A percentile compares a stretch with the other conserved stretches of the same genome.
Evolutionary conservation across 2,329 filamentous ascomycete species (phyloP).

Genomic region (Aspergillus vadensis): DNA sequence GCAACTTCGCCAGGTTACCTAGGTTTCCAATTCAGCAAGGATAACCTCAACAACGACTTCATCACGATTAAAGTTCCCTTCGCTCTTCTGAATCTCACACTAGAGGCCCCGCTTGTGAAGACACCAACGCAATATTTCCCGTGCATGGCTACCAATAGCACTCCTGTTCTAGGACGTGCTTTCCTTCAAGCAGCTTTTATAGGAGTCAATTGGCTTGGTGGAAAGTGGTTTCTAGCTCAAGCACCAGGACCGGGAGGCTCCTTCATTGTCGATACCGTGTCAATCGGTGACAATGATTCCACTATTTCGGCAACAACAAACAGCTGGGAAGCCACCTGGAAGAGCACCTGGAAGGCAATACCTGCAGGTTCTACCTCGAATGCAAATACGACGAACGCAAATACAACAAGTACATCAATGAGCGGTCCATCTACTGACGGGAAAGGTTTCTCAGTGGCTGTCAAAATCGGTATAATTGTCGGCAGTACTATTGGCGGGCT

Average conservation of each 20-base stretch:
- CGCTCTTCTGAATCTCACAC: slow-evolving; percentile 25
- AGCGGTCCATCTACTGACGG: neutral
- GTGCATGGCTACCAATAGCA: slow-evolving; percentile 12
- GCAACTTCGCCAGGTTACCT: slow-evolving; percentile 20
- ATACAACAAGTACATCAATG: neutral
- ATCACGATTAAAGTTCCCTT: slow-evolving; percentile 29
- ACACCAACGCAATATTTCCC: slow-evolving; percentile 25
- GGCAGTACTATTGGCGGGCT: neutral
- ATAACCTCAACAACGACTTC: slow-evolving; percentile 14
- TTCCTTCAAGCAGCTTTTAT: slow-evolving; percentile 27
- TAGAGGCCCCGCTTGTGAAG: slow-evolving; percentile 20
- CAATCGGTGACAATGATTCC: neutral
- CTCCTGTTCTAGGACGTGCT: neutral
- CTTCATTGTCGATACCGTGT: neutral
- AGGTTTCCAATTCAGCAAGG: slow-evolving; percentile 18
- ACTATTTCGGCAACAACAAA: neutral
- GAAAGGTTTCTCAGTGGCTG: neutral
- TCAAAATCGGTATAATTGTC: neutral
- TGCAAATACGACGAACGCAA: neutral
- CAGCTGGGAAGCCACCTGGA: neutral
- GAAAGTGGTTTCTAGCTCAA: slow-evolving; percentile 25
- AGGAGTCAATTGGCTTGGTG: slow-evolving; percentile 20
- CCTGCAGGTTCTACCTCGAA: neutral
- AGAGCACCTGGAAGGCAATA: neutral
- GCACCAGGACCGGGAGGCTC: slow-evolving; percentile 20